Evolutionary conservation across 805 yeast genomes (phyloP).

Genomic region (Starmerella vitae): DNA sequence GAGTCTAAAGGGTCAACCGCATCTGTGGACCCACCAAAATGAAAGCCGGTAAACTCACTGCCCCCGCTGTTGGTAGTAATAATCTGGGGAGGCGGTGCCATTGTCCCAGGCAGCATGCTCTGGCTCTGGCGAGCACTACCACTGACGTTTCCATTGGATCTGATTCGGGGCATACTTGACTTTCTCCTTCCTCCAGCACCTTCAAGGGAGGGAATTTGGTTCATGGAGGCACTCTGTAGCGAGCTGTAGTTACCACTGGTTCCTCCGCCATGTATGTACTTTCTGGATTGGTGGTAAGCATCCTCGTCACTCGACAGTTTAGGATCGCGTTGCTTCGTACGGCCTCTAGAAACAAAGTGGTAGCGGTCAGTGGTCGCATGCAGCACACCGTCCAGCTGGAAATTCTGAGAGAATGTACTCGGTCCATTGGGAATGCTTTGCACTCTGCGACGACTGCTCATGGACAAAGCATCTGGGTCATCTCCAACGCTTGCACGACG

Average conservation of each 20-base stretch:
- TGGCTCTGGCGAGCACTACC: background rate
- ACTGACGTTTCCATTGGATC: background rate
- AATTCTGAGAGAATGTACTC: constrained; percentile 23
- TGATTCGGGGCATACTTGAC: background rate
- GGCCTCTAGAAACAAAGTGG: constrained; percentile 20
- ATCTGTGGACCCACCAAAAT: background rate
- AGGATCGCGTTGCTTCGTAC: constrained; percentile 8
- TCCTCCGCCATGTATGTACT: constrained; percentile 13
- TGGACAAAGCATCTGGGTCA: constrained; percentile 22
- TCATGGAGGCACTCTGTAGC: background rate
- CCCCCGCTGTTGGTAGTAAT: background rate
- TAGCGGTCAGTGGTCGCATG: constrained; percentile 23
- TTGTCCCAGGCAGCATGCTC: background rate
- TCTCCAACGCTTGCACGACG: constrained; percentile 9
- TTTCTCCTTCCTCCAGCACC: background rate
- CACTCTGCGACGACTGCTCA: constrained; percentile 18
- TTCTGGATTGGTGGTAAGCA: constrained; percentile 15
- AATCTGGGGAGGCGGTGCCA: background rate
- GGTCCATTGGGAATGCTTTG: constrained; percentile 10
- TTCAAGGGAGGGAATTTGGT: background rate
- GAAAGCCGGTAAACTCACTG: constrained; percentile 10
- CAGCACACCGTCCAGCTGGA: constrained; percentile 25
- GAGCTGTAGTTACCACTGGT: constrained; percentile 1
- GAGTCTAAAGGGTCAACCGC: background rate
- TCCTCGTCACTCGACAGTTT: constrained; percentile 16